phyloP scores from a whole-genome alignment of 2,329 filamentous ascomycete genomes.

The Venturia carpophila region DNA sequence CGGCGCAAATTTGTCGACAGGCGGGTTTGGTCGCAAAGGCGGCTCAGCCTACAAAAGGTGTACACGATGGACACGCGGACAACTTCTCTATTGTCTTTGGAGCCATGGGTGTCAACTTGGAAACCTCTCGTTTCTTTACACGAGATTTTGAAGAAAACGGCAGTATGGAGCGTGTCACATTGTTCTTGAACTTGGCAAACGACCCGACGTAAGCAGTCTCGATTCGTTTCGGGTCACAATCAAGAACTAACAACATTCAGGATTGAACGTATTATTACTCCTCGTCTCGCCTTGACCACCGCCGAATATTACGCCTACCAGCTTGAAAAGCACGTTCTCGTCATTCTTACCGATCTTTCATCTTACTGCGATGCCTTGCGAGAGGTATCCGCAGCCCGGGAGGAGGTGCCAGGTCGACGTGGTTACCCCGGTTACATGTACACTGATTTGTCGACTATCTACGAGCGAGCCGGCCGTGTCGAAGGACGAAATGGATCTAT shows the following conservation, averaged over 20 bases:
- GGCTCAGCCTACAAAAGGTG: constrained; percentile 84
- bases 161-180: constrained; percentile 89
- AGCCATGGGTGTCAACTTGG: constrained; percentile 99
- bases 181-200: constrained; percentile 98
- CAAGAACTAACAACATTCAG: constrained; percentile 39
- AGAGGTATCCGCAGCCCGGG: constrained; percentile 94
- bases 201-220: constrained; percentile 73
- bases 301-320: constrained; percentile 99
- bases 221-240: not conserved
- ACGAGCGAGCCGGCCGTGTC: constrained; percentile 97
- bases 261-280: constrained; percentile 99
- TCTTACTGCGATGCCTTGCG: constrained; percentile 98
- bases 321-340: constrained; percentile 97
- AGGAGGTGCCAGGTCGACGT: constrained; percentile 98
- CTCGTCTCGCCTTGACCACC: constrained; percentile 93
- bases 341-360: constrained; percentile 95
- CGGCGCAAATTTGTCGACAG: constrained; percentile 96
- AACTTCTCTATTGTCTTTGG: constrained; percentile 99
- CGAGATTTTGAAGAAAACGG: constrained; percentile 99
- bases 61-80: constrained; percentile 94
- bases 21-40: constrained; percentile 88
- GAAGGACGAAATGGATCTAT: constrained; percentile 95
- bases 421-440: constrained; percentile 99
- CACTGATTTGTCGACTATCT: constrained; percentile 99
- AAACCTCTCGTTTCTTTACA: constrained; percentile 97